phyloP scores from a whole-genome alignment of 768 basidiomycete species.

The Mycena albidolilacea region DNA sequence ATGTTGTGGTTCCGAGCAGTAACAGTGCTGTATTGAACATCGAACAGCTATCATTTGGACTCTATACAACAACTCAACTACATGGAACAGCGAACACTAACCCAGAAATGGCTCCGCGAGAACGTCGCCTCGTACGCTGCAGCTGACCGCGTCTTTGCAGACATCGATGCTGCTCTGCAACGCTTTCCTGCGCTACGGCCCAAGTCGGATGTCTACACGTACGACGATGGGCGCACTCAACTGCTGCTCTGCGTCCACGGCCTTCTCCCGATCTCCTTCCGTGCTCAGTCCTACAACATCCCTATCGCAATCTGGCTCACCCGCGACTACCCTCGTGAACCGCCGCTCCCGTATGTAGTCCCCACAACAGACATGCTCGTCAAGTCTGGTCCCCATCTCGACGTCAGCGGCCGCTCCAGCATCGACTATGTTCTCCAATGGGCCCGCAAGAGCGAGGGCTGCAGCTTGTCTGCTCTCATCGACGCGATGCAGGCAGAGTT shows the following conservation, averaged over 20 bases:
- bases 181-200: conserved; percentile 74
- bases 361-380: conserved; percentile 94
- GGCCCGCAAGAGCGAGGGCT: conserved; percentile 89
- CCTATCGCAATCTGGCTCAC: conserved; percentile 93
- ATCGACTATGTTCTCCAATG: conserved; percentile 83
- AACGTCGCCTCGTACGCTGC: conserved; percentile 71
- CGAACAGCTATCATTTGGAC: no score
- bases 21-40: no score
- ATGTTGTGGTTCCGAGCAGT: no score
- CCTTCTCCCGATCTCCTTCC: conserved; percentile 88
- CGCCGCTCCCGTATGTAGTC: conserved; percentile 92
- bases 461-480: conserved; percentile 80
- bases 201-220: conserved; percentile 90
- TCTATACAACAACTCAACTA: background rate
- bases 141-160: conserved; percentile 70
- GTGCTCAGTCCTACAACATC: conserved; percentile 89
- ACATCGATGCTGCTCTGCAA: conserved; percentile 73
- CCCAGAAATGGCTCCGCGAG: conserved; percentile 77
- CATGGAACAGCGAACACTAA: conserved; percentile 51
- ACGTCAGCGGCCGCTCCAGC: conserved; percentile 82
- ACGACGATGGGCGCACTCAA: conserved; percentile 95
- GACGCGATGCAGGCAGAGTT: conserved; percentile 87
- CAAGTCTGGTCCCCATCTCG: conserved; percentile 80
- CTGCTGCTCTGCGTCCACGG: conserved; percentile 93
- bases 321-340: conserved; percentile 83